phyloP scores from a whole-genome alignment of 2,329 filamentous ascomycete species.

The Ascochyta rabiei region DNA sequence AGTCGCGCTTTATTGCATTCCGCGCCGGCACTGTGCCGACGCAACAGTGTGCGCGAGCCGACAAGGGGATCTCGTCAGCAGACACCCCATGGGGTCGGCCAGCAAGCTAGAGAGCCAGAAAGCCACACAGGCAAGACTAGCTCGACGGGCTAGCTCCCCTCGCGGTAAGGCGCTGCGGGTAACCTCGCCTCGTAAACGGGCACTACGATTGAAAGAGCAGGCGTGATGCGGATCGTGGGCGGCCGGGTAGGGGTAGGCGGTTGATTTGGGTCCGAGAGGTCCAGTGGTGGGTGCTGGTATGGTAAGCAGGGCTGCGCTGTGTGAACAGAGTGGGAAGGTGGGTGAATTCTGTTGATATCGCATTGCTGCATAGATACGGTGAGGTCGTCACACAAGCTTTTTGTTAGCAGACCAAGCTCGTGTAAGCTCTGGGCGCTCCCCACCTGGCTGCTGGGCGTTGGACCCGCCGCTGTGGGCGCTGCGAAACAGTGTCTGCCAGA shows the following conservation, averaged over 20 bases:
- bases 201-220: neutral
- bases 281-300: neutral
- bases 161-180: too few species aligned
- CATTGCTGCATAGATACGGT: neutral
- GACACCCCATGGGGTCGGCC: slow-evolving; percentile 5
- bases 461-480: neutral
- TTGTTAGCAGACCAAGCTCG: slow-evolving; percentile 1
- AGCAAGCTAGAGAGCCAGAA: neutral
- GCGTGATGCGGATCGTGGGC: neutral
- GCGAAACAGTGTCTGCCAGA: neutral
- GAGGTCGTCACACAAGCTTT: slow-evolving; percentile 8
- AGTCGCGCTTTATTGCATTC: slow-evolving; percentile 2
- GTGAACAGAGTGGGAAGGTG: neutral
- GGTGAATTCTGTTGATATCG: slow-evolving; percentile 2
- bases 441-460: neutral
- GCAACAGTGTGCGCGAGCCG: neutral
- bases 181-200: neutral
- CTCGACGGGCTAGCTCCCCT: neutral
- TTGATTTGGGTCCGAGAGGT: slow-evolving; percentile 9
- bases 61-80: neutral
- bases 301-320: neutral
- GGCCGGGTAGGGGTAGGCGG: neutral
- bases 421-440: neutral
- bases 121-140: neutral
- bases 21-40: neutral